Evolutionary conservation across 257 asterid genomes (phyloP), one percentile per base, ranked within the genome.

Genomic region (Solanum chiquidenum): DNA sequence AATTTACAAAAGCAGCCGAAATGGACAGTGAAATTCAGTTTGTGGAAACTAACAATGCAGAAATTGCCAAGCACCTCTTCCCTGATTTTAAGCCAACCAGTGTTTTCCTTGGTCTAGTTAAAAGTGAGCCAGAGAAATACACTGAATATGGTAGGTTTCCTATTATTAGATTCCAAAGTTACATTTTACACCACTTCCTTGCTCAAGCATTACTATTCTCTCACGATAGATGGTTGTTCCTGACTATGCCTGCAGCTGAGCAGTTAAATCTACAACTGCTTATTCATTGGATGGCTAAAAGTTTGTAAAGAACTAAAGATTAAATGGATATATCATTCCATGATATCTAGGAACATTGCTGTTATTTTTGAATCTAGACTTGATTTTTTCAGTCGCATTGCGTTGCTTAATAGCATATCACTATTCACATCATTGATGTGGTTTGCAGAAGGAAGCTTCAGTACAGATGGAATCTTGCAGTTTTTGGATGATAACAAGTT

Each of bases 21-120:
- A 90, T 92, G 68, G 99, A 97, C 72, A 91, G 93, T 90, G 98
- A 95, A 87, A 89, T 94, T 88, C 99, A 97, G 87, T 97, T 97
- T 92, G 92, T 97, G 75, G 97, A 93, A 91, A 94, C 98, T n/a
- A 92, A 92, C 90, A 90, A 91, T 88, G 23, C 66, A 31, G 99
- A 97, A 89, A 89, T 94, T 71, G 94, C 94, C 86, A 90, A 92
- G 84, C 90, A 91, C 69, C 88, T 97, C 40, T 96, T 93, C 88
- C 99, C 94, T 29, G 64, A 64, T 69, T 87, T 29, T 60, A 90
- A 89, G 89, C 90, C 91, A 40, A 37, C 92, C 31, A 90, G 87
- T 55, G 85, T 90, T 40, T 94, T 92, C 93, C 91, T 97, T 86
- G 99, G 98, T 87, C 98, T 97, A 83, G 96, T 92, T 89, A 96